Conservation (phyloP, 148 eudicot genomes). For the Nepenthes mirabilis region DNA sequence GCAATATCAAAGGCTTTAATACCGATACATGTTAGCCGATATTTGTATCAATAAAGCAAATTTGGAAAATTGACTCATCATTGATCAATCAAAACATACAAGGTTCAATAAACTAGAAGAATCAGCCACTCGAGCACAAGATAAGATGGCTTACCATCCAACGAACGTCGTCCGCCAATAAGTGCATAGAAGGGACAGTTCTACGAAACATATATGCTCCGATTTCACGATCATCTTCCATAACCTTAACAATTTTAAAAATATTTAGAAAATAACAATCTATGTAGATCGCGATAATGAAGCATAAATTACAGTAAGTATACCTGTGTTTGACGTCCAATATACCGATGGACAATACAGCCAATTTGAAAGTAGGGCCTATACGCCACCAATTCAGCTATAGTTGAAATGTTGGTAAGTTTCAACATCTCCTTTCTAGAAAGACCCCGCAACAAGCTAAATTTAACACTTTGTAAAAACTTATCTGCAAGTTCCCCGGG, state of each 20-base stretch:
- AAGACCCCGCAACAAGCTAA: constrained; percentile 60
- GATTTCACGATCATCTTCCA: constrained; percentile 99
- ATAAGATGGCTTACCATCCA: constrained; percentile 55
- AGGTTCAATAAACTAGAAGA: neutral
- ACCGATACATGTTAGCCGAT: no score
- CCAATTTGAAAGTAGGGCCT: constrained; percentile 94
- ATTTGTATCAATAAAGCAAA: no score
- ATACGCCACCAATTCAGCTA: constrained; percentile 76
- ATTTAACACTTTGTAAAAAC: constrained; percentile 85
- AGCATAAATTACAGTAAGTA: neutral
- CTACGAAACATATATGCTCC: constrained; percentile 98
- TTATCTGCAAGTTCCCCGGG: constrained; percentile 97
- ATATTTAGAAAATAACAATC: neutral
- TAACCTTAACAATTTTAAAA: constrained; percentile 45
- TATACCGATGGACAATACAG: constrained; percentile 81
- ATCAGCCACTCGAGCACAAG: neutral
- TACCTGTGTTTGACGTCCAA: constrained; percentile 97
- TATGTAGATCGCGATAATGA: neutral
- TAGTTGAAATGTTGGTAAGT: constrained; percentile 52
- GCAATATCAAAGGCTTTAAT: no score
- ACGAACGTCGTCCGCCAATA: constrained; percentile 79
- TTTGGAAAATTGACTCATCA: no score
- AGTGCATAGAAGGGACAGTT: constrained; percentile 89
- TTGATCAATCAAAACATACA: no score
- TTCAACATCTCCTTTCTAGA: constrained; percentile 57